Percentiles rank a stretch among this genome's conserved stretches.
phyloP scores from a whole-genome alignment of 208 protist genomes.

The Borovskyia barvae region DNA sequence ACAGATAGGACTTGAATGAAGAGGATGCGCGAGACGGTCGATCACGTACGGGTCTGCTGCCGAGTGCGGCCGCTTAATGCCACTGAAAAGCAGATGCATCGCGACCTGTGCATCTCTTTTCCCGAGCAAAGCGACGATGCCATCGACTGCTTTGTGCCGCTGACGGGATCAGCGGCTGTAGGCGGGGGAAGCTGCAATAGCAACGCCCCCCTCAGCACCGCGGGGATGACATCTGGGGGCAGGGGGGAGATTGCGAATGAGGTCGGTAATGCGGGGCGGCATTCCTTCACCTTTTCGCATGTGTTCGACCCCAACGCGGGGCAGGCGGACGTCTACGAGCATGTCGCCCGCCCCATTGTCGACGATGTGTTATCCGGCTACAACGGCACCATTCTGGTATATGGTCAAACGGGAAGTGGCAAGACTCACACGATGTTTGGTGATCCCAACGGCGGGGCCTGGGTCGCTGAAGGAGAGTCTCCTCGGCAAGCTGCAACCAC shows the following conservation, averaged over 20 bases:
- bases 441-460: constrained; percentile 28
- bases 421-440: constrained; percentile 93
- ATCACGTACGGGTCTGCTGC: constrained; percentile 54
- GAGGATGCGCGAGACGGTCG: constrained; percentile 13
- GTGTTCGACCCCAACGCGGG: constrained; percentile 45
- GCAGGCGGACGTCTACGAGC: constrained; percentile 81
- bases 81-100: constrained; percentile 20
- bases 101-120: constrained; percentile 20
- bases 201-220: background rate
- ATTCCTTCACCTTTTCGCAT: constrained; percentile 64
- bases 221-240: background rate
- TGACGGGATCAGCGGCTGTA: background rate
- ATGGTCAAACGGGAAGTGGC: constrained; percentile 91
- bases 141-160: constrained; percentile 12
- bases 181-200: background rate
- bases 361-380: constrained; percentile 88
- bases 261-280: background rate
- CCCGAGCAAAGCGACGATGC: constrained; percentile 1
- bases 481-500: too few relatives aligned
- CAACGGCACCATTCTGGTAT: constrained; percentile 90
- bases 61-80: constrained; percentile 39
- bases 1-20: constrained; percentile 15
- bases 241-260: background rate
- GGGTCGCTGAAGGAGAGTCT: background rate
- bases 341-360: constrained; percentile 85